phyloP scores from a whole-genome alignment of 169 alveolate genomes.

The Sarcocystis neurona region DNA sequence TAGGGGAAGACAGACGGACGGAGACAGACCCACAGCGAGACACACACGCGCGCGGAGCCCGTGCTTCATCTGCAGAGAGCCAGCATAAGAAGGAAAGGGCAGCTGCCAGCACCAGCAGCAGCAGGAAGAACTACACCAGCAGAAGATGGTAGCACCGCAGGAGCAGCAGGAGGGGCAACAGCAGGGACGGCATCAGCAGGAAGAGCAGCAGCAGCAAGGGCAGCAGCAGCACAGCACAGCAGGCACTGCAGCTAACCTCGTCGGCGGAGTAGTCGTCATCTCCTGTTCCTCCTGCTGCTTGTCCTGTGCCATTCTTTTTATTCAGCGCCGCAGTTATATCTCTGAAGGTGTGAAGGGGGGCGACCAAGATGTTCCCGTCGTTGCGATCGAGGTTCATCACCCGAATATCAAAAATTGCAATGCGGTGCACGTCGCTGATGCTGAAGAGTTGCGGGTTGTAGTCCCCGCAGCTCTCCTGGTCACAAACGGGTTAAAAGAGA shows the following conservation, averaged over 20 bases:
- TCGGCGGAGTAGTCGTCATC: too few species aligned
- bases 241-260: too few species aligned
- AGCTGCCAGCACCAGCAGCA: too few species aligned
- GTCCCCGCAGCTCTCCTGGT: constrained; percentile 94
- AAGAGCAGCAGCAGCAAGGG: constrained; percentile 37
- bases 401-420: constrained; percentile 95
- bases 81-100: too few species aligned
- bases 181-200: constrained; percentile 49
- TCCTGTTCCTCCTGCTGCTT: too few species aligned
- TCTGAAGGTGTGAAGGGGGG: constrained; percentile 63
- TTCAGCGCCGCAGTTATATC: constrained; percentile 43
- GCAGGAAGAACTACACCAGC: too few species aligned
- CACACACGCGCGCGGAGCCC: too few species aligned
- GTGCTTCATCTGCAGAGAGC: too few species aligned
- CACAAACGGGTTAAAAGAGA: constrained; percentile 73
- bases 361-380: constrained; percentile 95
- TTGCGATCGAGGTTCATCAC: constrained; percentile 97
- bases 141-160: constrained; percentile 44
- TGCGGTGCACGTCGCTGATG: constrained; percentile 94
- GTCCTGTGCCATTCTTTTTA: too few species aligned
- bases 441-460: constrained; percentile 91
- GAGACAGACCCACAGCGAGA: too few species aligned
- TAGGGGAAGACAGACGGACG: too few species aligned
- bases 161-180: constrained; percentile 42
- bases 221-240: constrained; percentile 50